A percentile compares a stretch with the other conserved stretches of the same genome.
These are phyloP conservation scores for Trichophyton benhamiae DNA, from an alignment of 2,329 filamentous ascomycete species.

Conservation along the genomic window DNA sequence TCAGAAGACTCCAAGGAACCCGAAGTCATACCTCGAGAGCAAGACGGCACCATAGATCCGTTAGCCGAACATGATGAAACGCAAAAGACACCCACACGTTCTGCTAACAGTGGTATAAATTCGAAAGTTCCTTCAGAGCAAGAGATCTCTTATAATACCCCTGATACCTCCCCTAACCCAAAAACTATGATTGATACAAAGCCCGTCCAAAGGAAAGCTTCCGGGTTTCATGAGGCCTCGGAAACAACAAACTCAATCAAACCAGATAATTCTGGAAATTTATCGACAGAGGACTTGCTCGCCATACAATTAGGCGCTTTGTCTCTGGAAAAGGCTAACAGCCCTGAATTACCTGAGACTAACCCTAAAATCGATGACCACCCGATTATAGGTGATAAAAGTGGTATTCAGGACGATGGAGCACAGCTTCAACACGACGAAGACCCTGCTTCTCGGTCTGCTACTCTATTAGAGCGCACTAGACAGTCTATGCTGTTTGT, in stretches of 20 bases:
- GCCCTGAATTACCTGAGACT: background rate
- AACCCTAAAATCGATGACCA: background rate
- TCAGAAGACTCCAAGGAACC: background rate
- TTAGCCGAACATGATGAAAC: background rate
- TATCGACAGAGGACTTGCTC: background rate
- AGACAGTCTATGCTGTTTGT: conserved; percentile 64
- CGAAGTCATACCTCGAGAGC: background rate
- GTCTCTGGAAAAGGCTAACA: background rate
- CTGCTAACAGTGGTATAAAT: background rate
- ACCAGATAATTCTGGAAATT: background rate
- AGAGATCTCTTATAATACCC: background rate
- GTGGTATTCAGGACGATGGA: background rate
- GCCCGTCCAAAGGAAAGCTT: background rate
- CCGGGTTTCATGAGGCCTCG: background rate
- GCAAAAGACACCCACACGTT: background rate
- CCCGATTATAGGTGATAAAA: background rate
- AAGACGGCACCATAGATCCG: background rate
- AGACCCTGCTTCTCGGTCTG: conserved; percentile 14
- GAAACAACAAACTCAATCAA: too few relatives aligned
- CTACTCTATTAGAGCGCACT: conserved; percentile 61
- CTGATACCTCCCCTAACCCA: background rate
- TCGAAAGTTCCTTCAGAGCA: background rate
- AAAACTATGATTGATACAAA: background rate
- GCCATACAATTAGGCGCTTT: background rate
- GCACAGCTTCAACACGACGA: background rate